Percentiles rank a stretch among this genome's conserved stretches.
These are phyloP conservation scores for Meredithiella fracta DNA, from an alignment of 2,329 filamentous ascomycete species.

Conservation along the genomic window DNA sequence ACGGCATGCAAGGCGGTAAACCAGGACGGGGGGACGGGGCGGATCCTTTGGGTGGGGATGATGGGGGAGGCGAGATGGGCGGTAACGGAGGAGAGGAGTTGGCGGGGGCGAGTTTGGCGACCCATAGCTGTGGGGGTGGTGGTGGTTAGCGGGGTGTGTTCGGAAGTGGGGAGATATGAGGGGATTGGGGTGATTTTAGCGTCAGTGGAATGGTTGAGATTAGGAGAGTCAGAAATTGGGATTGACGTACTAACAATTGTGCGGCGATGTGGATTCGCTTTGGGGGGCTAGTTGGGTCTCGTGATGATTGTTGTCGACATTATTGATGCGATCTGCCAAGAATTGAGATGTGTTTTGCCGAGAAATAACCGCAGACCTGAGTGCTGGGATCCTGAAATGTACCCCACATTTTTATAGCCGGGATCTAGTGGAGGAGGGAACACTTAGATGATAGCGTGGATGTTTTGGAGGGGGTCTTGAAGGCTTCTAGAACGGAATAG, in stretches of 20 bases:
- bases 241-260: no score
- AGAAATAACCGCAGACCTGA: no score
- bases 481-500: no score
- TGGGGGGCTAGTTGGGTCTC: no score
- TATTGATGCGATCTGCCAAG: no score
- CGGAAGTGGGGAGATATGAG: not conserved
- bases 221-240: no score
- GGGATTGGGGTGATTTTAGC: not conserved
- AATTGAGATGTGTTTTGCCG: no score
- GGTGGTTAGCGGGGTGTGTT: not conserved
- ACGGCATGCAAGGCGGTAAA: constrained; percentile 33
- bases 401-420: not conserved
- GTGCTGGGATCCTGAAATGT: no score
- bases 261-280: no score
- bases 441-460: not conserved
- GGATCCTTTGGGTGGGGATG: constrained; percentile 20
- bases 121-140: constrained; percentile 21
- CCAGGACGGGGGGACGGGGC: constrained; percentile 29
- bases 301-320: no score
- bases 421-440: not conserved
- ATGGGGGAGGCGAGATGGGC: constrained; percentile 28
- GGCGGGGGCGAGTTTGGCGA: constrained; percentile 30
- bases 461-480: not conserved
- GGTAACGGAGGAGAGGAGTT: constrained; percentile 31
- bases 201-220: not conserved